Evolutionary conservation across 2,329 filamentous ascomycete species (phyloP).

Genomic region (Clonostachys solani): DNA sequence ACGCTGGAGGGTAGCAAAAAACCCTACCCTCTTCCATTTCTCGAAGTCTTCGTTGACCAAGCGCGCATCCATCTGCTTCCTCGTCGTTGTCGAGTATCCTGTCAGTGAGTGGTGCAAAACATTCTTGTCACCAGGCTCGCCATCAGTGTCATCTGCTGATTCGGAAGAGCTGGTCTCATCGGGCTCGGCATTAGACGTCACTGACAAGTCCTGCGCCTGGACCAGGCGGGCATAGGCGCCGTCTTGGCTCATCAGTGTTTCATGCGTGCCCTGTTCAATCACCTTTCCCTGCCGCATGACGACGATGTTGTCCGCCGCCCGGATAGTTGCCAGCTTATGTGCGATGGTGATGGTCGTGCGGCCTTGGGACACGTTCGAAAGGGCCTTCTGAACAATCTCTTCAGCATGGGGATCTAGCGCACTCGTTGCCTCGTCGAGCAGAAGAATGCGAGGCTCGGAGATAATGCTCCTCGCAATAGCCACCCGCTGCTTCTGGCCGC

Average conservation of each 20-base stretch:
- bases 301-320: slow-evolving; percentile 58
- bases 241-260: slow-evolving; percentile 47
- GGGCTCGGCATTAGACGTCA: not conserved
- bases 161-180: too few relatives aligned
- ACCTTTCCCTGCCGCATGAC: slow-evolving; percentile 54
- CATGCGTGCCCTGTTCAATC: slow-evolving; percentile 50
- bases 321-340: slow-evolving; percentile 51
- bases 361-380: slow-evolving; percentile 50
- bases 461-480: slow-evolving; percentile 48
- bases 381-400: slow-evolving; percentile 65
- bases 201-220: slow-evolving; percentile 65
- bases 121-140: too few relatives aligned
- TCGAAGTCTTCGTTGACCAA: too few relatives aligned
- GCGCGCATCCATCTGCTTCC: too few relatives aligned
- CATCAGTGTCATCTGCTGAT: too few relatives aligned
- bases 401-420: slow-evolving; percentile 49
- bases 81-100: too few relatives aligned
- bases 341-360: slow-evolving; percentile 63
- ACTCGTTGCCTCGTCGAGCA: slow-evolving; percentile 64
- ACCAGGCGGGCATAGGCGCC: slow-evolving; percentile 83
- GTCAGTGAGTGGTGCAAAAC: too few relatives aligned
- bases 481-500: slow-evolving; percentile 63
- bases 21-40: too few relatives aligned
- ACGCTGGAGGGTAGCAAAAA: too few relatives aligned
- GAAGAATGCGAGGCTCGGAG: slow-evolving; percentile 43